phyloP scores from a whole-genome alignment of 345 rosid genomes.

The Pistacia atlantica region DNA sequence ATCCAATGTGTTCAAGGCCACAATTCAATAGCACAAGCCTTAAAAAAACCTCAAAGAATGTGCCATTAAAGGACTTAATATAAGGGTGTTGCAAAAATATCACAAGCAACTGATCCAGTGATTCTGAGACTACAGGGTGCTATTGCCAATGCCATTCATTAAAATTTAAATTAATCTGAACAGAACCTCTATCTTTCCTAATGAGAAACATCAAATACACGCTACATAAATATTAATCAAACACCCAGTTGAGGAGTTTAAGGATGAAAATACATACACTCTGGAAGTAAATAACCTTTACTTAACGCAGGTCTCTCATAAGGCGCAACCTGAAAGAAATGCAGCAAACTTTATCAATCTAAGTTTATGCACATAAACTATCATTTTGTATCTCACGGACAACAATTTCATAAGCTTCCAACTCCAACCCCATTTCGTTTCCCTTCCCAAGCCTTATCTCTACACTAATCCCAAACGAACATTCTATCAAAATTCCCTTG shows the following conservation, averaged over 20 bases:
- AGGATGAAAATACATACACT: conserved; percentile 43
- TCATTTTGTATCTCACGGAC: neutral
- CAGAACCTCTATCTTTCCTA: neutral
- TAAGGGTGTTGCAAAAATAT: neutral
- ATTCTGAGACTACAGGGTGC: neutral
- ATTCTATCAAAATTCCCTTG: neutral
- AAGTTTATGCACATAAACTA: too few species aligned
- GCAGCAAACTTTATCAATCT: neutral
- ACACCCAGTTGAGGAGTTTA: too few species aligned
- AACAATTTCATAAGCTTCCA: conserved; percentile 11
- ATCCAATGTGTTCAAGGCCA: neutral
- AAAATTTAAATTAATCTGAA: too few species aligned
- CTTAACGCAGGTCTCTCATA: conserved; percentile 95
- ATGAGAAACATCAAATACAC: neutral
- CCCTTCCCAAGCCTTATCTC: neutral
- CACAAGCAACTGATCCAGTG: neutral
- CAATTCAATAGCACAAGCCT: neutral
- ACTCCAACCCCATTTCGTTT: neutral
- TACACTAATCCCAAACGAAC: neutral
- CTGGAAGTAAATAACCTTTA: conserved; percentile 88
- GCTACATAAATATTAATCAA: neutral
- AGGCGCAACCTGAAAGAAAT: conserved; percentile 65
- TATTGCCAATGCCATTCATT: too few species aligned
- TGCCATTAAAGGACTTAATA: too few species aligned
- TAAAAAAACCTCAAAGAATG: neutral